Base-by-base conservation (phyloP, 352 stramenopile species). In the Saprolegnia parasitica region DNA sequence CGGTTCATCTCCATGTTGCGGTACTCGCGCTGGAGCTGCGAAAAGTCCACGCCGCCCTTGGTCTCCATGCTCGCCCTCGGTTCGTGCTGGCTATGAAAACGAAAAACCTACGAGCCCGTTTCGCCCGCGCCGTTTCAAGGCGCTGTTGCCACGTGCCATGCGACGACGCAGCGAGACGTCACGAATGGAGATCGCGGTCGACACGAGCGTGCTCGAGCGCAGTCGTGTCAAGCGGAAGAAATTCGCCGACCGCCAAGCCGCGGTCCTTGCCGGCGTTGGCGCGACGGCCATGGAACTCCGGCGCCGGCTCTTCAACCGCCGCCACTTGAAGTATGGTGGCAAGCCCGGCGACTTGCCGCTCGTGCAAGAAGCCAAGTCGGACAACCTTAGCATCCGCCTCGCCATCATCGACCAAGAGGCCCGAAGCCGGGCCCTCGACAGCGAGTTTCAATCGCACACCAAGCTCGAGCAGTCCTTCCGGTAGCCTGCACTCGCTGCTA, bases 1-100 rank as follows among this genome's bases (percentile, higher is more conserved):
- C 95, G 89, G 79, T 98, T 98, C n/a, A 97, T 80, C 80, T 98
- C 93, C 95, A 98, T 98, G 71, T 98, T 97, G 60, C 92, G 87
- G 72, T 98, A 98, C 77, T 98, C 93, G 40, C 91, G 83, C 78
- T 98, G 95, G 54, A 98, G 84, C 74, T 97, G 88, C 74, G 87
- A 83, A 55, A 98, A 80, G 76, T 98, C 88, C 15, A 74, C 73
- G 71, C 67, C 71, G 71, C 67, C 65, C 24, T 62, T 71, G 13
- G 42, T 8, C 73, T 72, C 75, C 79, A 49, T 49, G 13, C 42
- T 49, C 3, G 3, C 42, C 10, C 1, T 8, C 42, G 42, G 3
- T n/a, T 49, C 42, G 13, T 49, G n/a, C n/a, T n/a, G 11, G 42
- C 18, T 49, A 5, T 6, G 29, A 35, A n/a, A 35, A 35, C 29